Percentiles rank a stretch among this genome's conserved stretches.
Evolutionary conservation across 441 rosid genomes (phyloP).

Genomic region (Hura crepitans): DNA sequence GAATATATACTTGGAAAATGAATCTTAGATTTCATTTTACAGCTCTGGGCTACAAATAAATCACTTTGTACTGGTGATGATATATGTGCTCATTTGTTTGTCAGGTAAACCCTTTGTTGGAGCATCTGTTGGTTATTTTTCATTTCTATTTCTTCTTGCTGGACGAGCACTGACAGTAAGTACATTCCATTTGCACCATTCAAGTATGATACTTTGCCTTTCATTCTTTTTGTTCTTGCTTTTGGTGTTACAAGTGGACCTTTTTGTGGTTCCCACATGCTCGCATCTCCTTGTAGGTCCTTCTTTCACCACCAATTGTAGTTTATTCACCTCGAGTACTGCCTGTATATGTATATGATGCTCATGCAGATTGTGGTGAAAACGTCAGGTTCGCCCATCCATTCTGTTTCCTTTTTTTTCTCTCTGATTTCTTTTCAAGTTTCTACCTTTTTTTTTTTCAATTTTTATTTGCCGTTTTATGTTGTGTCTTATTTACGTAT

Average conservation of each 20-base stretch:
- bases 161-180: slow-evolving; percentile 99
- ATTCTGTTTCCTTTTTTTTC: slow-evolving; percentile 15
- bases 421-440: slow-evolving; percentile 1
- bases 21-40: slow-evolving; percentile 1
- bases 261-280: slow-evolving; percentile 15
- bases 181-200: slow-evolving; percentile 22
- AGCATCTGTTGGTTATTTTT: slow-evolving; percentile 98
- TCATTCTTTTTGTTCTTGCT: slow-evolving; percentile 1
- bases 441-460: slow-evolving; percentile 12
- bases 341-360: slow-evolving; percentile 98
- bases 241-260: slow-evolving; percentile 1
- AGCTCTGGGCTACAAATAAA: slow-evolving; percentile 6
- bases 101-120: slow-evolving; percentile 96
- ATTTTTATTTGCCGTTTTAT: slow-evolving; percentile 11
- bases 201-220: slow-evolving; percentile 18
- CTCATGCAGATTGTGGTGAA: slow-evolving; percentile 98
- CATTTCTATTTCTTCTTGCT: slow-evolving; percentile 91
- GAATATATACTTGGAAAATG: slow-evolving; percentile 15
- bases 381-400: slow-evolving; percentile 83
- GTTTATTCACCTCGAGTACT: slow-evolving; percentile 98
- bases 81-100: slow-evolving; percentile 22
- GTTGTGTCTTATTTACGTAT: not conserved
- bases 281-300: slow-evolving; percentile 57
- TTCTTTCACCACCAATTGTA: slow-evolving; percentile 98
- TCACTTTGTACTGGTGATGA: slow-evolving; percentile 10